Base-by-base conservation (phyloP, 2,329 filamentous ascomycete species). In the Elsinoe necatrix region DNA sequence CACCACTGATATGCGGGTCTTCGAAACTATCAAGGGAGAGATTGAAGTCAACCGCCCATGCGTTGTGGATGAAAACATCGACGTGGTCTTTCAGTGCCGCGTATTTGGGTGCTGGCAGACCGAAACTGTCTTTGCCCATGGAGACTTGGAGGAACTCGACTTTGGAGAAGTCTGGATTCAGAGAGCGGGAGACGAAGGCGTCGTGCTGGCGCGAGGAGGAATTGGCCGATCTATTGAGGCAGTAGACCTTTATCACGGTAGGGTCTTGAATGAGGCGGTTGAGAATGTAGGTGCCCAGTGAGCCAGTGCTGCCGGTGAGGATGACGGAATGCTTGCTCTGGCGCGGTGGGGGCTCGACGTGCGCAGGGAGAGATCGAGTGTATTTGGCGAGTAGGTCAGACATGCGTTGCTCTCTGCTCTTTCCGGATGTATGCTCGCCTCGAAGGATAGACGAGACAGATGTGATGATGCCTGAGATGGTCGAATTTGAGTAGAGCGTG, bases 31-130 rank as follows among this genome's bases (percentile, higher is more conserved):
- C 61, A 12, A 71, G 62, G 1, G 62, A 60, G 48, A 63, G 63
- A 61, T 71, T 71, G 65, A 71, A 71, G 59, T 71, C 63, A n/a
- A 72, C 69, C 2, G 67, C 63, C 70, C 70, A 72, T 1, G 69
- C 69, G 52, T 69, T 70, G 63, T 72, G 69, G 35, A 71, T 65
- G 57, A 70, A 61, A 37, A 63, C 51, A 29, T 65, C 66, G n/a
- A 66, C 62, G 1, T 39, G 55, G 21, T 57, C 31, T 8, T 63
- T 56, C 12, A 69, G 48, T 8, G 60, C 51, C 5, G 57, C 37
- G 57, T 68, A 67, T 1, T 61, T 57, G 3, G 58, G n/a, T 2
- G 54, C 35, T 12, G 56, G 31, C 7, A 70, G 63, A 4, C 64
- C 67, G 11, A 69, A 63, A 2, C 58, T 56, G 2, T 61, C 57